These are phyloP conservation scores for Xenosphaeropsis pyriputrescens DNA, from an alignment of 2,329 filamentous ascomycete genomes.

Conservation along the genomic window DNA sequence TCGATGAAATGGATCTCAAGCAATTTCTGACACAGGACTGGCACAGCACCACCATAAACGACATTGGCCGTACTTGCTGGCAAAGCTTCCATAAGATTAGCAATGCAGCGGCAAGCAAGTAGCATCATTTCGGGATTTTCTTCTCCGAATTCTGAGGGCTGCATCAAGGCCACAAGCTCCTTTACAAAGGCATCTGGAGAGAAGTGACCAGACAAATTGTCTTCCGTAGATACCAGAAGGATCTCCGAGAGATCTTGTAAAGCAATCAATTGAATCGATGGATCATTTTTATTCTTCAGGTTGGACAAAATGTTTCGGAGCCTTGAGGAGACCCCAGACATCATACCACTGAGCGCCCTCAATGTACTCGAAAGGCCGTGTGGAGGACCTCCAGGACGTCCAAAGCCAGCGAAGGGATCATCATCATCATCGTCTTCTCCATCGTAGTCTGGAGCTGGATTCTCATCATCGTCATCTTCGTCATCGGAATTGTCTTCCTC, in stretches of 20 bases:
- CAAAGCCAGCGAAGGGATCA: slow-evolving; percentile 50
- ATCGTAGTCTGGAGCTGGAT: slow-evolving; percentile 33
- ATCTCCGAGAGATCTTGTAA: slow-evolving; percentile 89
- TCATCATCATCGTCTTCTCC: slow-evolving; percentile 37
- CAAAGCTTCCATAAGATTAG: slow-evolving; percentile 94
- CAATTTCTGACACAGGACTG: slow-evolving; percentile 85
- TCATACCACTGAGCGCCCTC: slow-evolving; percentile 79
- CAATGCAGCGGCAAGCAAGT: slow-evolving; percentile 84
- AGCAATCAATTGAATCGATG: slow-evolving; percentile 78
- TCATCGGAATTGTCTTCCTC: slow-evolving; percentile 29
- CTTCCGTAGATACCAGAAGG: slow-evolving; percentile 86
- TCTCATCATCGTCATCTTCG: slow-evolving; percentile 47
- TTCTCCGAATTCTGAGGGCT: slow-evolving; percentile 69
- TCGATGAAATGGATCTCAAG: slow-evolving; percentile 96
- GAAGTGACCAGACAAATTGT: slow-evolving; percentile 90
- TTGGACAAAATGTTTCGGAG: slow-evolving; percentile 65
- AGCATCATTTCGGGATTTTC: slow-evolving; percentile 97
- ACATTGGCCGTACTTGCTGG: slow-evolving; percentile 88
- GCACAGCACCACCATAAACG: slow-evolving; percentile 92
- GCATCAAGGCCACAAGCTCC: slow-evolving; percentile 84
- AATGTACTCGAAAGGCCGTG: slow-evolving; percentile 66
- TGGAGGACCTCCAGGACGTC: slow-evolving; percentile 45
- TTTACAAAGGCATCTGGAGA: slow-evolving; percentile 90
- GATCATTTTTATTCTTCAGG: slow-evolving; percentile 71
- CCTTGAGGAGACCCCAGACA: slow-evolving; percentile 68